Conservation (phyloP, 805 yeast genomes). For the Candida maesae region DNA sequence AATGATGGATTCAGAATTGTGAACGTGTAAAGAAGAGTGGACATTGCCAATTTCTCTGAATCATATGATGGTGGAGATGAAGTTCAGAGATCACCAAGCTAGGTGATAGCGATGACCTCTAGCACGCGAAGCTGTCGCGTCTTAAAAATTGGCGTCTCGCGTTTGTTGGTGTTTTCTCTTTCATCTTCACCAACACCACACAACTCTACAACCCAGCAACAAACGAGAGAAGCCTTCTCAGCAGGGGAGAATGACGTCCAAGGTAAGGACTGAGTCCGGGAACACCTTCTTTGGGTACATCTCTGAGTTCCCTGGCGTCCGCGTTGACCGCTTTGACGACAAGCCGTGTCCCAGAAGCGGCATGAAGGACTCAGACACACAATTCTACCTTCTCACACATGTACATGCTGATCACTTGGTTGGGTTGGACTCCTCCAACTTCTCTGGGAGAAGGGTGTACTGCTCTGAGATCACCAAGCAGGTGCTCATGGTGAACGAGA, state of each 20-base stretch:
- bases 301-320: slow-evolving; percentile 9
- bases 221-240: no score
- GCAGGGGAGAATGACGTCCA: no score
- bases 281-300: slow-evolving; percentile 10
- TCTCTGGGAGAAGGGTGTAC: slow-evolving; percentile 39
- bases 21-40: no score
- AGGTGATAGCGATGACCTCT: no score
- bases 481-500: slow-evolving; percentile 6
- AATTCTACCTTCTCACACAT: slow-evolving; percentile 43
- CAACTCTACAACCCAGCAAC: no score
- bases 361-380: slow-evolving; percentile 3
- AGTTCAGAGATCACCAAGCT: no score
- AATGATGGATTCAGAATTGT: no score
- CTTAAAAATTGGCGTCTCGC: not conserved
- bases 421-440: slow-evolving; percentile 39
- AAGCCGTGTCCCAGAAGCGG: slow-evolving; percentile 1
- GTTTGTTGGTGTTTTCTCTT: not conserved
- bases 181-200: no score
- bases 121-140: no score
- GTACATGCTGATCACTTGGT: slow-evolving; percentile 51
- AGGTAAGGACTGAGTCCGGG: slow-evolving; percentile 1
- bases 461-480: slow-evolving; percentile 42
- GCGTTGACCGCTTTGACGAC: slow-evolving; percentile 10
- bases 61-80: no score
- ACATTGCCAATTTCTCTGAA: no score